phyloP scores from a whole-genome alignment of 495 filamentous ascomycete species.

The Cercophora samala region DNA sequence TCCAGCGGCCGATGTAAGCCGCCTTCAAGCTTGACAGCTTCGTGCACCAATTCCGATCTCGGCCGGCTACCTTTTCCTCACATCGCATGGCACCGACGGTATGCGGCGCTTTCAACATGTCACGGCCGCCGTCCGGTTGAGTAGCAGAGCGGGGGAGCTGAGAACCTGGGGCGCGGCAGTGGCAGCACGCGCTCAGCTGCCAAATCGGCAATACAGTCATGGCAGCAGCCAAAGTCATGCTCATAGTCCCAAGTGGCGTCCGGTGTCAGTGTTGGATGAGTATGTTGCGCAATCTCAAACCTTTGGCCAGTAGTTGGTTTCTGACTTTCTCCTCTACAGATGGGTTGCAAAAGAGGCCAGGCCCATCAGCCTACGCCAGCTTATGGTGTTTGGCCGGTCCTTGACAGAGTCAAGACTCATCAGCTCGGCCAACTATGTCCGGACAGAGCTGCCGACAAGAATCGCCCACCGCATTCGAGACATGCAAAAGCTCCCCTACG shows the following conservation, averaged over 20 bases:
- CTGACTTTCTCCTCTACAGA: conserved; percentile 45
- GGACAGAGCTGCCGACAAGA: conserved; percentile 90
- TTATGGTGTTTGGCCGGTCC: conserved; percentile 90
- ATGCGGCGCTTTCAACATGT: conserved; percentile 48
- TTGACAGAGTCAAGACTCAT: conserved; percentile 86
- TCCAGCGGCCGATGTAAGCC: background rate
- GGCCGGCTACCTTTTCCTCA: background rate
- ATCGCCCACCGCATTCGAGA: conserved; percentile 92
- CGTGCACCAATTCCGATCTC: conserved; percentile 3
- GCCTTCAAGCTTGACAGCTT: background rate
- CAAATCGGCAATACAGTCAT: conserved; percentile 10
- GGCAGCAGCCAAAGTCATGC: background rate
- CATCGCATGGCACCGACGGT: conserved; percentile 46
- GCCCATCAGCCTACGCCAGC: conserved; percentile 82
- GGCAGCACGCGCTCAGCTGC: conserved; percentile 18
- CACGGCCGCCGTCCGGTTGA: conserved; percentile 42
- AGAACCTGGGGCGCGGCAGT: background rate
- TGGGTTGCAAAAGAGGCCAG: conserved; percentile 83
- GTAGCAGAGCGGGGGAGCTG: conserved; percentile 19
- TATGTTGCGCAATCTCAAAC: conserved; percentile 41
- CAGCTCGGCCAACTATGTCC: conserved; percentile 94
- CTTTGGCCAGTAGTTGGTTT: conserved; percentile 19
- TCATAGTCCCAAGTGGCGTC: conserved; percentile 66
- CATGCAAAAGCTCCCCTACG: conserved; percentile 94
- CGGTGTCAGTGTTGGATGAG: conserved; percentile 83